phyloP scores from a whole-genome alignment of 2,329 filamentous ascomycete species.

The Hypoxylon sp. region DNA sequence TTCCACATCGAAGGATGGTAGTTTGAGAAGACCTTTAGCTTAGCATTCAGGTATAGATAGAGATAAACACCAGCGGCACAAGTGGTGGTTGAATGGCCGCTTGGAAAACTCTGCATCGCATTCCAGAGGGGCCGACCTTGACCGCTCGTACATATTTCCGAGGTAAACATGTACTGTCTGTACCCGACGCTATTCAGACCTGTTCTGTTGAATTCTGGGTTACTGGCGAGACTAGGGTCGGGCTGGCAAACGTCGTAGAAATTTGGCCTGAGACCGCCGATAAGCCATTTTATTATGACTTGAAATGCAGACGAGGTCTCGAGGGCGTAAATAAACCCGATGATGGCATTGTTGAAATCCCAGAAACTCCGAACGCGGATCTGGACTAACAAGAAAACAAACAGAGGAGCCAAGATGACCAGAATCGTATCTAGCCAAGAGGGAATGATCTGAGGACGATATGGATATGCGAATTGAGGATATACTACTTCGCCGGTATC shows the following conservation, averaged over 20 bases:
- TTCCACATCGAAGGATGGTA: slow-evolving; percentile 79
- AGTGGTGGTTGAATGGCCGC: slow-evolving; percentile 76
- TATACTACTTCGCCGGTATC: slow-evolving; percentile 73
- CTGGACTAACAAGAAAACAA: slow-evolving; percentile 70
- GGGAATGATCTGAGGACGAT: slow-evolving; percentile 73
- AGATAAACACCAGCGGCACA: slow-evolving; percentile 76
- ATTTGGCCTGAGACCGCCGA: slow-evolving; percentile 74
- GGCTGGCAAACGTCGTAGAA: slow-evolving; percentile 77
- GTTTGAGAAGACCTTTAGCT: slow-evolving; percentile 78
- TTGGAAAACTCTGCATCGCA: slow-evolving; percentile 76
- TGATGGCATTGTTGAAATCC: slow-evolving; percentile 74
- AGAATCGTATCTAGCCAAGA: slow-evolving; percentile 72
- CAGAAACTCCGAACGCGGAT: slow-evolving; percentile 70
- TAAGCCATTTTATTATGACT: slow-evolving; percentile 75
- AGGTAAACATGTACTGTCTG: slow-evolving; percentile 73
- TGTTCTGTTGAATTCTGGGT: slow-evolving; percentile 57
- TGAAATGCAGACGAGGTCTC: slow-evolving; percentile 74
- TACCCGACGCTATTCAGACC: slow-evolving; percentile 66
- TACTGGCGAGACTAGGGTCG: slow-evolving; percentile 59
- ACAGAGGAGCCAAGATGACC: slow-evolving; percentile 69
- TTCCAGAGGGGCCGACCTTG: slow-evolving; percentile 68
- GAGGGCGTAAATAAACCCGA: slow-evolving; percentile 73
- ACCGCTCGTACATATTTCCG: slow-evolving; percentile 73
- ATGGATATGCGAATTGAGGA: slow-evolving; percentile 75
- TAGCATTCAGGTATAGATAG: slow-evolving; percentile 78